These are phyloP conservation scores for Lenwebbia sp. DNA, from an alignment of 345 rosid genomes.

Conservation along the genomic window DNA sequence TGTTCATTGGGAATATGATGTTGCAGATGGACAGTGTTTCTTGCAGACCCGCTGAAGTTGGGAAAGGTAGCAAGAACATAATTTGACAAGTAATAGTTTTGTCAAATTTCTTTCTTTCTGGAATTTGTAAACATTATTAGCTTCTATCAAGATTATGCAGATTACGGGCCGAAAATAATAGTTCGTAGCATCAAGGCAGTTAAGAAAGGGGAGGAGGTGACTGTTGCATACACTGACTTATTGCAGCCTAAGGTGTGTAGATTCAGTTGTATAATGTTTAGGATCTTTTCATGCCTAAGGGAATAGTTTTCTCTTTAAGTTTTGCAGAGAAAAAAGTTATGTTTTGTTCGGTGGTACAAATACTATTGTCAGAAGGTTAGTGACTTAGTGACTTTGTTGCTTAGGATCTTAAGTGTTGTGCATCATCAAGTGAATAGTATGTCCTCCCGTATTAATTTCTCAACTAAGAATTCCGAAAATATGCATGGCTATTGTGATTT, in stretches of 20 bases:
- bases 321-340: neutral
- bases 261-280: neutral
- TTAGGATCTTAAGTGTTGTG: neutral
- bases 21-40: constrained; percentile 23
- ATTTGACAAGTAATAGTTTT: neutral
- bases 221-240: constrained; percentile 63
- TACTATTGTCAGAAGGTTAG: neutral
- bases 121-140: neutral
- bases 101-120: neutral
- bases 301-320: neutral
- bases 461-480: neutral
- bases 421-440: neutral
- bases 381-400: neutral
- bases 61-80: constrained; percentile 15
- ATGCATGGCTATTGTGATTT: neutral
- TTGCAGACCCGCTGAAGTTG: neutral
- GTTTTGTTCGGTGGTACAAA: neutral
- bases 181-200: constrained; percentile 57
- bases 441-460: neutral
- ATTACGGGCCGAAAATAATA: constrained; percentile 40
- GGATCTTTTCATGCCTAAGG: neutral
- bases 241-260: constrained; percentile 54
- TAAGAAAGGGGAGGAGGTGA: constrained; percentile 47
- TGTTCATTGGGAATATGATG: neutral
- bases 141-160: constrained; percentile 11